Percentiles rank a stretch among this genome's conserved stretches.
phyloP scores from a whole-genome alignment of 257 asterid genomes.

The Paulownia fortunei region DNA sequence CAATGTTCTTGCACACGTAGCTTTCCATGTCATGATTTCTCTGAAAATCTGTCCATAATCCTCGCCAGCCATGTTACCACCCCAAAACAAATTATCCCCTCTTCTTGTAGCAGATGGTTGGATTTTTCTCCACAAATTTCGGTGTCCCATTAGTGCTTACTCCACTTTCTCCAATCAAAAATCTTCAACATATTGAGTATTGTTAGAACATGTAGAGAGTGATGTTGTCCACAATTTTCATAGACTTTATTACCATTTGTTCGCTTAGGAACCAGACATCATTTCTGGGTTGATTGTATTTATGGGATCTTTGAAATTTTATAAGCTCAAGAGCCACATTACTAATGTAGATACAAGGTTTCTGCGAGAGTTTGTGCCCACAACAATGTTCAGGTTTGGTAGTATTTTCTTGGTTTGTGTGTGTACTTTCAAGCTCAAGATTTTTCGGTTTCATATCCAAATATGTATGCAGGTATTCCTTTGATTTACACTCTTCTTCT shows the following conservation, averaged over 20 bases:
- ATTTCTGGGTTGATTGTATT: conserved; percentile 29
- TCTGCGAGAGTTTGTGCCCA: no score
- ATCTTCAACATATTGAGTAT: conserved; percentile 18
- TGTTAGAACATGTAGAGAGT: neutral
- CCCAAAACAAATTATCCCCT: neutral
- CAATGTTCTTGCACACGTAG: conserved; percentile 9
- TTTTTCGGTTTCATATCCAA: conserved; percentile 39
- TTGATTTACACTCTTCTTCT: neutral
- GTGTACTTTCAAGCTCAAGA: conserved; percentile 42
- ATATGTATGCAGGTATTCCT: conserved; percentile 50
- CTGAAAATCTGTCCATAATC: conserved; percentile 34
- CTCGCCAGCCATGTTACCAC: conserved; percentile 21
- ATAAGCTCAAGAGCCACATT: conserved; percentile 41
- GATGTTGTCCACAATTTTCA: conserved; percentile 13
- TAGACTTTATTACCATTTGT: conserved; percentile 28
- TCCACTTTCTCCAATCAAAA: conserved; percentile 45
- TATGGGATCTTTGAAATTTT: neutral
- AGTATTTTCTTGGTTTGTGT: conserved; percentile 43
- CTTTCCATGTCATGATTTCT: conserved; percentile 33
- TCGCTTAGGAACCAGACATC: conserved; percentile 43
- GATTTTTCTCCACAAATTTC: conserved; percentile 43
- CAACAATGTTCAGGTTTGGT: no score
- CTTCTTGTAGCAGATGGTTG: no score
- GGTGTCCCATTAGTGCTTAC: conserved; percentile 39
- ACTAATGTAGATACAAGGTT: conserved; percentile 10